Base-by-base conservation (phyloP, 768 basidiomycete genomes). In the Heimioporus sp. region DNA sequence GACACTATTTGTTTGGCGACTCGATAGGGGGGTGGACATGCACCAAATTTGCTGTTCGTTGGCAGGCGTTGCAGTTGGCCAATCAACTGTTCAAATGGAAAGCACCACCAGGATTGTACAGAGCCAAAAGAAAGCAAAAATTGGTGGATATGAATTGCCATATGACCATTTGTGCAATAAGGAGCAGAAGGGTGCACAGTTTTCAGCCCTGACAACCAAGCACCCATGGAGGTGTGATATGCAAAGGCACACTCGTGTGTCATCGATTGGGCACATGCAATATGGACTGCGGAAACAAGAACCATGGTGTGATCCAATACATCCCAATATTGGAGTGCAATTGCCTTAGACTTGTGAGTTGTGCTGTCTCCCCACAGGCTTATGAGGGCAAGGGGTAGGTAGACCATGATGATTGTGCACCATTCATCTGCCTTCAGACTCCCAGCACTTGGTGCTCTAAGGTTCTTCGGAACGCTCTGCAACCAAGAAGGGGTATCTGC, bases 41-140 rank as follows among this genome's bases (percentile, higher is more conserved):
- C 16, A 45, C 34, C 34, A 35, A 35, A 45, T 10, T 45, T 13
- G 21, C 35, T 21, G 4, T 35, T 45, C 2, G 6, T 45, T 35
- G 19, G 44, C 7, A 45, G 13, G 19, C 15, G 3, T 13, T 45
- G 44, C 3, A 45, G 10, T 35, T 35, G 32, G 19, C 34, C 44
- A 35, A 45, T 45, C 5, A 45, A 34, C 8, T 10, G 8, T 17
- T 45, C 20, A 21, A 45, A 45, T 4, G 34, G 20, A 35, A 45
- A 45, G 15, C 32, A 34, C 44, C 44, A 75, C 76, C 72, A 77
- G 2, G 64, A 64, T 37, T 63, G 60, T 0, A 69, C 58, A n/a
- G 72, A 73, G 0, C 75, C 69, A 49, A 73, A 75, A 2, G 66
- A 54, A 0, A 56, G 10, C 0, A 73, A 54, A 45, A 72, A 73